Evolutionary conservation across 2,329 filamentous ascomycete genomes (phyloP).

Genomic region (Xylariales sp.): DNA sequence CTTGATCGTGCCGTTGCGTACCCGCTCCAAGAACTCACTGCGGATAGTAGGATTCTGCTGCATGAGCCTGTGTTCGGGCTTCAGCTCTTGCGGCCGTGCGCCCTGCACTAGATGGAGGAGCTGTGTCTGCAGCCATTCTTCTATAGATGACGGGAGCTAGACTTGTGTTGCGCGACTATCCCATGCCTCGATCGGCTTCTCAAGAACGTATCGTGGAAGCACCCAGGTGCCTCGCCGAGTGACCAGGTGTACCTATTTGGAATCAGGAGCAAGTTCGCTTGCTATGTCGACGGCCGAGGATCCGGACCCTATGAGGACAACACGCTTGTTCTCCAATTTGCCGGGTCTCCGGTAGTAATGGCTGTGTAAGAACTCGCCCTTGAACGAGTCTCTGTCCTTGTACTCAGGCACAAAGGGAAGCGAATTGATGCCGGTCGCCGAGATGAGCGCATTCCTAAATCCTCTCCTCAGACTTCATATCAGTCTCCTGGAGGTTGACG

Average conservation of each 20-base stretch:
- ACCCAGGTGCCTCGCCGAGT: slow-evolving; percentile 34
- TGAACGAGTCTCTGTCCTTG: slow-evolving; percentile 26
- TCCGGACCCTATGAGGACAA: slow-evolving; percentile 32
- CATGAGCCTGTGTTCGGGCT: slow-evolving; percentile 29
- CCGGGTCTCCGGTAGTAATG: slow-evolving; percentile 30
- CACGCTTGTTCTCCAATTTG: slow-evolving; percentile 30
- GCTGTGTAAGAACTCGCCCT: slow-evolving; percentile 31
- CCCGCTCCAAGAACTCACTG: slow-evolving; percentile 28
- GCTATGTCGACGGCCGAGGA: slow-evolving; percentile 34
- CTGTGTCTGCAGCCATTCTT: slow-evolving; percentile 25
- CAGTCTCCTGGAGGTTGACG: slow-evolving; percentile 18
- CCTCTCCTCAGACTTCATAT: slow-evolving; percentile 15
- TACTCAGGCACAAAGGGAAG: slow-evolving; percentile 28
- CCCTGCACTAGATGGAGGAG: slow-evolving; percentile 27
- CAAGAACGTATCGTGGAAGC: slow-evolving; percentile 32
- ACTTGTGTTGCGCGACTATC: slow-evolving; percentile 27
- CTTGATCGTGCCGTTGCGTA: slow-evolving; percentile 25
- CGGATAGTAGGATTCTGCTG: slow-evolving; percentile 30
- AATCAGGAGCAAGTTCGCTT: slow-evolving; percentile 29
- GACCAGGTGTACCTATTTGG: slow-evolving; percentile 30
- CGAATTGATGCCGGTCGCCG: slow-evolving; percentile 28
- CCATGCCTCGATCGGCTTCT: slow-evolving; percentile 30
- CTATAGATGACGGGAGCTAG: slow-evolving; percentile 22
- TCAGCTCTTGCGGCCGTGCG: slow-evolving; percentile 24
- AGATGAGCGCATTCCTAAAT: slow-evolving; percentile 31